Evolutionary conservation across 148 eudicot genomes (phyloP).

Genomic region (Suaeda aralocaspica): DNA sequence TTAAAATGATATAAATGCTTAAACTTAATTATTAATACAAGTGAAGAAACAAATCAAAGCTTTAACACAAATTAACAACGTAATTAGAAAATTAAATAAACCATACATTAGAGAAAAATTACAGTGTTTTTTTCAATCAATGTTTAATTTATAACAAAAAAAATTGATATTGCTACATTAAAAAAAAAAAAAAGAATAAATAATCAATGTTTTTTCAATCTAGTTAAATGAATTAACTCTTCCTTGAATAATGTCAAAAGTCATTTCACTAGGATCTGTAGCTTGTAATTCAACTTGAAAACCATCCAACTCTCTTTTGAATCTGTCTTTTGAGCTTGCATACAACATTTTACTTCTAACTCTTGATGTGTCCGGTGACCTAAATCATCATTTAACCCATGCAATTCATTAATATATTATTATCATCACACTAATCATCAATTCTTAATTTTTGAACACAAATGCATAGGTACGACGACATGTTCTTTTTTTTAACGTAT

Average conservation of each 20-base stretch:
- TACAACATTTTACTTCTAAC: slow-evolving; percentile 51
- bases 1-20: no score
- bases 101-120: background rate
- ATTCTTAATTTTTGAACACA: no score
- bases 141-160: no score
- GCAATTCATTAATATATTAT: no score
- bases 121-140: slow-evolving; percentile 1
- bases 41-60: slow-evolving; percentile 3
- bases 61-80: background rate
- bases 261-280: slow-evolving; percentile 47
- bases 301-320: slow-evolving; percentile 44
- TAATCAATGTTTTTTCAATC: slow-evolving; percentile 5
- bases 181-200: no score
- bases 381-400: slow-evolving; percentile 4
- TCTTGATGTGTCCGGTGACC: slow-evolving; percentile 43
- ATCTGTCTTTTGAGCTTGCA: slow-evolving; percentile 46
- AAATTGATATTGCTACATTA: no score
- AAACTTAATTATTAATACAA: no score
- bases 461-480: no score
- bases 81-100: background rate
- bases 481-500: no score
- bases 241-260: slow-evolving; percentile 35
- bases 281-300: slow-evolving; percentile 48
- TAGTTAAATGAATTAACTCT: slow-evolving; percentile 11
- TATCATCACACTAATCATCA: no score